Base-by-base conservation (phyloP, 768 basidiomycete genomes). In the Neoboletus subvelutipes region DNA sequence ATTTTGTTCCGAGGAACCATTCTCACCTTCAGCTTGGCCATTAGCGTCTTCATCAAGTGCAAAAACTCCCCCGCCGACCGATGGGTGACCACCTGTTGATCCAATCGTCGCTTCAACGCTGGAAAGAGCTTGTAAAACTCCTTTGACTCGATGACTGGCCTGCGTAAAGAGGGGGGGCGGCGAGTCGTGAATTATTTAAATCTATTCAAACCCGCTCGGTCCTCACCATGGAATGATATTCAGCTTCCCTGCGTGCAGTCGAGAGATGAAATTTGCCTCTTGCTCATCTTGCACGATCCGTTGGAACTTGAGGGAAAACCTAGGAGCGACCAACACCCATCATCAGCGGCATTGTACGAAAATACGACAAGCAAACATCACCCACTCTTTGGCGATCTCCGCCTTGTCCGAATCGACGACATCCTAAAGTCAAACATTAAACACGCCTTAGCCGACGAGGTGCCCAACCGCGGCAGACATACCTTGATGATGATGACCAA, bases 401-500 rank as follows among this genome's bases (percentile, higher is more conserved):
- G 60, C 68, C 64, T 78, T 82, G 68, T 86, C 85, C 0, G 81
- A 78, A 52, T 86, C 85, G 1, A 84, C 78, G 17, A 86, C 84
- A 48, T 87, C 85, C 84, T 86, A 54, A 3, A 18, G n/a, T 50
- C 15, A 17, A n/a, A 33, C 7, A 17, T 31, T 15, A 15, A 17
- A 22, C 0, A 17, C 4, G 24, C 36, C 8, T 67, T 3, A 57
- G 4, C 1, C 4, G 9, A 34, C 1, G 26, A 10, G 8, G 17
- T 5, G 10, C 0, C 31, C 20, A 42, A 43, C 29, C n/a, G 1
- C 1, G 1, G 5, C 0, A 31, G 1, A 51, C 45, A 2, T 22
- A 78, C 84, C 76, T 86, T 87, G 68, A 86, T 85, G 43, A 86
- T 84, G 59, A 86, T 84, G 8, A 77, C 78, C 15, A 87, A 68